A percentile compares a stretch with the other conserved stretches of the same genome.
Evolutionary conservation across 441 rosid species (phyloP).

Genomic region (Capsella rubella): DNA sequence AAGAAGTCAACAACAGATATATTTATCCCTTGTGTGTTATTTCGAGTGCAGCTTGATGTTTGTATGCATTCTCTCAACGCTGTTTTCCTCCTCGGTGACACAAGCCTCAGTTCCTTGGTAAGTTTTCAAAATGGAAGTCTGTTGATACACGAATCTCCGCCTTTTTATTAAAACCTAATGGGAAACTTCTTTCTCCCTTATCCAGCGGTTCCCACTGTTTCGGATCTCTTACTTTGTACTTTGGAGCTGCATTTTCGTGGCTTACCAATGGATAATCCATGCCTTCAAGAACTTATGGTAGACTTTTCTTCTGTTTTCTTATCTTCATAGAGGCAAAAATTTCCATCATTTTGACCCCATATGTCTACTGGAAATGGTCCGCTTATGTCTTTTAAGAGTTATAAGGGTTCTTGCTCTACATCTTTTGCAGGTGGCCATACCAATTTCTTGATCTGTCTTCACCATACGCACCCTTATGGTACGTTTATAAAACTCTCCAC

Average conservation of each 20-base stretch:
- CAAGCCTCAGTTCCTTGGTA: constrained; percentile 70
- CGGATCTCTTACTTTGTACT: constrained; percentile 74
- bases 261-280: constrained; percentile 90
- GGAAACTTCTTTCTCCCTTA: not conserved
- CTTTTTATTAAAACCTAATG: constrained; percentile 3
- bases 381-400: constrained; percentile 3
- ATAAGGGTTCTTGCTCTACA: constrained; percentile 6
- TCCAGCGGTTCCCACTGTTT: constrained; percentile 80
- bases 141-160: not conserved
- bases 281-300: constrained; percentile 51
- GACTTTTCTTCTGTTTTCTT: constrained; percentile 4
- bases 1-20: not conserved
- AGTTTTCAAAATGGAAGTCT: constrained; percentile 7
- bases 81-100: constrained; percentile 75
- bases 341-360: not conserved
- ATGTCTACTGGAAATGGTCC: not conserved
- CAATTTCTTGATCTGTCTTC: constrained; percentile 83
- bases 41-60: constrained; percentile 64
- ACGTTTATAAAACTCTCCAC: constrained; percentile 34
- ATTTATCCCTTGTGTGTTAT: constrained; percentile 22
- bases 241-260: constrained; percentile 71
- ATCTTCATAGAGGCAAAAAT: constrained; percentile 3
- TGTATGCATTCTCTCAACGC: constrained; percentile 86
- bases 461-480: constrained; percentile 83
- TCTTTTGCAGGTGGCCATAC: constrained; percentile 88